Base-by-base conservation (phyloP, 1,284 basidiomycete genomes). In the Fomitopsis schrenkii region DNA sequence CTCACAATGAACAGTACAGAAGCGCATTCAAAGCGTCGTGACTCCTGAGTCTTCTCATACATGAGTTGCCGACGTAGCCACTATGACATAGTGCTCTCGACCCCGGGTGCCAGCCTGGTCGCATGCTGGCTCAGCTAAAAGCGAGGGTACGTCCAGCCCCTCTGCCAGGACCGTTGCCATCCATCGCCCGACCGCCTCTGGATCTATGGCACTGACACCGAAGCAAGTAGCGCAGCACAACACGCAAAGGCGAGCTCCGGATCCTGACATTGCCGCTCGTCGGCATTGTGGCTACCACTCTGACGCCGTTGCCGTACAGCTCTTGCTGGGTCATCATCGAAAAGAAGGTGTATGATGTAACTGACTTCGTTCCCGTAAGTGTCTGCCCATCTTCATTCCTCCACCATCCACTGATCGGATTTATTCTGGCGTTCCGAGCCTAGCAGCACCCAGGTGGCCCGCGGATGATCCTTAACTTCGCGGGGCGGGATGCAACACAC, bases 401-500 rank as follows among this genome's bases (percentile, higher is more conserved):
- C 45, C 9, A 48, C 26, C 3, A 30, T 7, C 7, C 22, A 48
- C 26, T 40, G 38, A 40, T 14, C 26, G 26, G 28, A 10, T 12
- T 50, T 40, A 40, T 15, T 40, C 3, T 14, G 8, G 12, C 46
- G 30, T 48, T 22, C 8, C 26, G 8, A 48, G 9, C 46, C 22
- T 22, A 59, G 58, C 22, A 52, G n/a, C 58, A 59, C 19, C 58
- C 58, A 33, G 58, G 58, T 17, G 58, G 58, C 10, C 35, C 40
- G 6, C 33, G 40, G n/a, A 36, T 59, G 26, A 35, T 59, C 38
- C 46, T 59, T 9, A 53, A 59, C 38, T 59, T 52, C 50, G 58
- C 58, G 6, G 58, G 58, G 5, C 58, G 58, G 14, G 58, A 59
- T 15, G 58, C 58, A 14, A 53, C 58, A 8, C 17, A 35, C 7